Evolutionary conservation across 73 alveolate species (phyloP), one percentile per base, ranked within the genome.

Genomic region (Paramecium sexaurelia): DNA sequence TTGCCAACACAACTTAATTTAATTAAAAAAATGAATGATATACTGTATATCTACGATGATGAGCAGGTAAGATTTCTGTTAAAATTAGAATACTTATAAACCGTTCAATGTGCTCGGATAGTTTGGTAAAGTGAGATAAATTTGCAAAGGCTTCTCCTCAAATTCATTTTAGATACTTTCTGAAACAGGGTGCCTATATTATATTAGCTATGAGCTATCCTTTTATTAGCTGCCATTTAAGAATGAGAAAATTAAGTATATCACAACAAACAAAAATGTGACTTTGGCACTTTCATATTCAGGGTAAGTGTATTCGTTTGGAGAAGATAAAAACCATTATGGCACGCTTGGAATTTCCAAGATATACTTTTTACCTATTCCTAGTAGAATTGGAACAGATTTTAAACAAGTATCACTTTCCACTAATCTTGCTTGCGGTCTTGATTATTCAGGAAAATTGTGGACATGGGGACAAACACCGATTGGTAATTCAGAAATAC

Each of bases 171-270:
- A 66, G 43, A 66, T 66, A 24, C 43, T 66, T 5, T 29, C 83
- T 29, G 83, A 66, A 66, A 66, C 83, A 29, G 83, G 83, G 43
- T 66, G 83, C 83, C 43, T 66, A 26, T 66, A 66, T 32, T 66
- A 66, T 66, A 66, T 66, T 19, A 66, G 47, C 43, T 66, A 66
- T 66, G 83, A 66, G 27, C 37, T 66, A 11, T 66, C 83, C 37
- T 66, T 66, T 66, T 66, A 66, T 26, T 66, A 66, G 47, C 37
- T 66, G n/a, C 83, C 83, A 13, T 66, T 24, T 22, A 66, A 32
- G 83, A 66, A 66, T 66, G 83, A 66, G n/a, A 66, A 66, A 66
- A 66, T 66, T 20, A 66, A 22, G 47, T 66, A 66, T 26, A 66
- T 66, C 8, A 32, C 43, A 9, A 66, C 83, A 29, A 66, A 66